Evolutionary conservation across 225 moss, liverwort and hornwort species (phyloP).

Genomic region (Polytrichum commune): DNA sequence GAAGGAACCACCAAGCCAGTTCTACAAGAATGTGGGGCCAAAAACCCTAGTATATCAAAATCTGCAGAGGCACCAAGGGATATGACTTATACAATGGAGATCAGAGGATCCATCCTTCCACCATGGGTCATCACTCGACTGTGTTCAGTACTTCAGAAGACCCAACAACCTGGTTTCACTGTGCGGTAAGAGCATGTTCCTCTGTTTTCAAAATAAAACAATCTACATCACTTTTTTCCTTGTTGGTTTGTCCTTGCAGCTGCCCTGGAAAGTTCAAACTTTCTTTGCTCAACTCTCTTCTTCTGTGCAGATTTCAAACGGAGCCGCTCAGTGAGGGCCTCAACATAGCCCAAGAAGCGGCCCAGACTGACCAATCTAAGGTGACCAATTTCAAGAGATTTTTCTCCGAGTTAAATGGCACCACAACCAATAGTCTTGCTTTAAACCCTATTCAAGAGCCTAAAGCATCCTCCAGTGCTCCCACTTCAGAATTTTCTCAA

Average conservation of each 20-base stretch:
- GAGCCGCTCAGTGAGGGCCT: slow-evolving; percentile 73
- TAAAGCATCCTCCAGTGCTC: slow-evolving; percentile 8
- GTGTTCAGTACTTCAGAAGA: slow-evolving; percentile 74
- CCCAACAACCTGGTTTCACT: slow-evolving; percentile 74
- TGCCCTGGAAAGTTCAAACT: not conserved
- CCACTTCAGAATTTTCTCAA: slow-evolving; percentile 24
- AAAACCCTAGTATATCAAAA: slow-evolving; percentile 22
- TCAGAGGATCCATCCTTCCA: slow-evolving; percentile 69
- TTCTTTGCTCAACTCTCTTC: not conserved
- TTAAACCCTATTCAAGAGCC: slow-evolving; percentile 22
- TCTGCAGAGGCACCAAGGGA: slow-evolving; percentile 26
- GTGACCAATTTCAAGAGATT: slow-evolving; percentile 25
- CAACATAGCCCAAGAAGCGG: slow-evolving; percentile 52
- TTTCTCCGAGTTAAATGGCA: slow-evolving; percentile 19
- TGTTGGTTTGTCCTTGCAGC: no score
- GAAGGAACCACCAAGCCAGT: slow-evolving; percentile 38
- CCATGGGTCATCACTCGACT: slow-evolving; percentile 78
- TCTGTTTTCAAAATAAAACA: no score
- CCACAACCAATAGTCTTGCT: not conserved
- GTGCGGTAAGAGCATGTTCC: slow-evolving; percentile 48
- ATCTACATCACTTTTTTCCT: no score
- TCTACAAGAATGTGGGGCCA: not conserved
- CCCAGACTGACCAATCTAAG: slow-evolving; percentile 11
- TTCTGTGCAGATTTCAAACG: slow-evolving; percentile 57
- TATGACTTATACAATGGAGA: slow-evolving; percentile 65